A percentile compares a stretch with the other conserved stretches of the same genome.
Conservation (phyloP, 768 basidiomycete species). For the Boletus huronensis region DNA sequence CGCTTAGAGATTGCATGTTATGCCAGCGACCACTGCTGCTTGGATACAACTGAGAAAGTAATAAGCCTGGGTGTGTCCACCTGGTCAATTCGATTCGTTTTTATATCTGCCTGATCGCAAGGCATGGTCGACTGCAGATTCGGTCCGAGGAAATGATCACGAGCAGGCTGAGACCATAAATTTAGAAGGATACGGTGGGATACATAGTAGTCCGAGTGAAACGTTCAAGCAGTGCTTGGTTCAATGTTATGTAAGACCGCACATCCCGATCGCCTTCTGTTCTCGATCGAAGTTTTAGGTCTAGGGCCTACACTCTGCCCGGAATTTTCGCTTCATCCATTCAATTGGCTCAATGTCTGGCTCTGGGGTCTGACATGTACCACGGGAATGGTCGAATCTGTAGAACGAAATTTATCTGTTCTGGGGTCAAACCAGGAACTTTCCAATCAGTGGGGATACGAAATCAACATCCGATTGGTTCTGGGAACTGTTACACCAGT, state of each 20-base stretch:
- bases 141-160: background rate
- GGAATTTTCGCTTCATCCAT: too few species aligned
- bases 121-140: background rate
- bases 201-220: background rate
- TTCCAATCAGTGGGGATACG: slow-evolving; percentile 5
- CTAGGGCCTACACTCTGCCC: too few species aligned
- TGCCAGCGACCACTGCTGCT: background rate
- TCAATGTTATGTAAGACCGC: too few species aligned
- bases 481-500: background rate
- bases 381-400: background rate
- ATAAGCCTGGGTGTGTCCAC: background rate
- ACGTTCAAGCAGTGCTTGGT: too few species aligned
- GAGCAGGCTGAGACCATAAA: background rate
- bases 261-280: too few species aligned
- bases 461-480: slow-evolving; percentile 7
- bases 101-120: slow-evolving; percentile 2
- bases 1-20: slow-evolving; percentile 12
- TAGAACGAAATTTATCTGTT: background rate
- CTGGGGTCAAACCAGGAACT: slow-evolving; percentile 12
- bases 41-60: background rate
- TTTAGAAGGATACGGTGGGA: background rate
- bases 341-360: too few species aligned
- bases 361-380: too few species aligned
- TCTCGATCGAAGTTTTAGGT: too few species aligned
- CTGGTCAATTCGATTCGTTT: background rate